Base-by-base conservation (phyloP, 179 eudicot species). In the Actinidia arguta region DNA sequence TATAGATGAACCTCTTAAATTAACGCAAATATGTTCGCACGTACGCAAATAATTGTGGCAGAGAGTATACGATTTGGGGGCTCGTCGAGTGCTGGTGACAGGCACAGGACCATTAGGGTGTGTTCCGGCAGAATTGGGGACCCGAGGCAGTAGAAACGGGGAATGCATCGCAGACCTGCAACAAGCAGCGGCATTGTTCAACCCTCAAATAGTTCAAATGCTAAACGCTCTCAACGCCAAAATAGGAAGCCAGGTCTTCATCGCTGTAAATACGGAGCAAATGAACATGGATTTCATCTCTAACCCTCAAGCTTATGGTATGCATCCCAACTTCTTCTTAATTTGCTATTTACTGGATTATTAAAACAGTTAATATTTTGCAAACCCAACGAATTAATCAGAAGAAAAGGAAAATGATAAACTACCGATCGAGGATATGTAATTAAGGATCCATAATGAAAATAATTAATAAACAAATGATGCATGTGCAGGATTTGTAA, bases 51-150 rank as follows among this genome's bases (percentile, higher is more conserved):
- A 20, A 20, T n/a, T n/a, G n/a, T n/a, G n/a, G 73, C 83, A 84
- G 88, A 80, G 36, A 75, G 72, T 86, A 1, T 83, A 86, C 20
- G 79, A 80, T 1, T 8, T 86, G 56, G 88, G 88, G 13, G 86
- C 84, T 0, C 82, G 86, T n/a, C 44, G 86, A 76, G 83, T 86
- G 69, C 13, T 86, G 48, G 88, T 86, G 79, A 83, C 86, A 8
- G 86, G 88, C 10, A 86, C 83, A 1, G 88, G 88, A 12, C 88
- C 88, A 13, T 20, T 86, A 36, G 88, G 88, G 8, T 86, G 88
- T 14, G 86, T 78, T 8, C 88, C 88, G 4, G 80, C 83, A 3
- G 84, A 86, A 72, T 51, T 86, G 56, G 84, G 77, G 0, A 8
- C 73, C 4, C 25, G 74, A 8, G 72, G 72, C 48, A 86, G 81